Base-by-base conservation (phyloP, 129 eudicot species). In the Centaurea solstitialis region DNA sequence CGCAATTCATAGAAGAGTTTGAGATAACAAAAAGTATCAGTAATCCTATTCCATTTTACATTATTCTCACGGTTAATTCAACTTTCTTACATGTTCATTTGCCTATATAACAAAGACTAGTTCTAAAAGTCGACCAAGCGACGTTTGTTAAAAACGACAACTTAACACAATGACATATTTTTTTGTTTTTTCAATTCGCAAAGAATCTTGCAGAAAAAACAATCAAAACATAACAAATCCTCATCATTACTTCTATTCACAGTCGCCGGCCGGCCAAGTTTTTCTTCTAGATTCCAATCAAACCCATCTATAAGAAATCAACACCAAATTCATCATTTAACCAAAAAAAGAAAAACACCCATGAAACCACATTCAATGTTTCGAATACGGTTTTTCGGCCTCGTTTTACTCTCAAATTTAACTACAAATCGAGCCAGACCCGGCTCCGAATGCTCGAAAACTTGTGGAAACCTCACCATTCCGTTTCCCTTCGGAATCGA, bases 401-500 rank as follows among this genome's bases (percentile, higher is more conserved):
- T 50, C 7, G n/a, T 50, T 50, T 50, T 12, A 12, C 59, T 6
- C 1, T 47, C 59, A 0, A 47, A 2, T 47, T 47, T 47, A 47
- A 13, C 59, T 13, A 11, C 17, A 47, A 47, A 47, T 11, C 59
- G n/a, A 47, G 59, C 59, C 59, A 47, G 13, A 47, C 59, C 17
- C 18, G 17, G 59, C 18, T 5, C 18, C 5, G 59, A 47, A 38
- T 79, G 83, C 61, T 53, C 82, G 1, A 53, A 57, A 0, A 50
- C 23, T 21, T 70, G 77, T 7, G 76, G 71, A 6, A 70, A 79
- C 10, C 15, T 79, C 15, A 37, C 20, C 6, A 35, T 79, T 70
- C 83, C 39, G 4, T 79, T 50, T 59, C 83, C 83, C 7, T 79
- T 79, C 10, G 83, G 83, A 35, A 79, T 70, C 2, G 77, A 79